Percentiles rank a stretch among this genome's conserved stretches.
These are phyloP conservation scores for Pseudotsuga menziesii DNA, from an alignment of 75 land plant genomes.

Conservation along the genomic window DNA sequence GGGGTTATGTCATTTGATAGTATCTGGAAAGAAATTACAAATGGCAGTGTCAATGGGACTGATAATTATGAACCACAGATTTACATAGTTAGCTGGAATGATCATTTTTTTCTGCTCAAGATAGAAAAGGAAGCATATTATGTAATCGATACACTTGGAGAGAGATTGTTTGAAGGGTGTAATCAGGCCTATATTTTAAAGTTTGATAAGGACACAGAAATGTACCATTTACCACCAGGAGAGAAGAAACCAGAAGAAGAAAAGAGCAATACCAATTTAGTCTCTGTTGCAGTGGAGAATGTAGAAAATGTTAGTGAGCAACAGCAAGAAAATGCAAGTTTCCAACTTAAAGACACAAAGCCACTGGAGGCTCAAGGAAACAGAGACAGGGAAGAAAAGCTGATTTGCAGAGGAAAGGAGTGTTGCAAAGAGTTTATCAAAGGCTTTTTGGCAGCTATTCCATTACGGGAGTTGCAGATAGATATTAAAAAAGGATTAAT, in stretches of 20 bases:
- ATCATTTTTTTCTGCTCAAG: conserved; percentile 91
- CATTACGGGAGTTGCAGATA: conserved; percentile 70
- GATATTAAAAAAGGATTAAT: conserved; percentile 77
- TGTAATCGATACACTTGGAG: conserved; percentile 94
- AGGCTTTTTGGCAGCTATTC: conserved; percentile 84
- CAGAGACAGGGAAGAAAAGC: conserved; percentile 16
- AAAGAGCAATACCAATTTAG: background rate
- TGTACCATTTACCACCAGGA: conserved; percentile 31
- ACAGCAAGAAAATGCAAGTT: background rate
- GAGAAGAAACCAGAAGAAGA: conserved; percentile 9
- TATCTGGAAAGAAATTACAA: conserved; percentile 85
- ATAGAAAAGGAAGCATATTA: conserved; percentile 74
- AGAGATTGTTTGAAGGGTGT: conserved; percentile 90
- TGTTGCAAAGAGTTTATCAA: conserved; percentile 84
- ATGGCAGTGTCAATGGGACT: background rate
- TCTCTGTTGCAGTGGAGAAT: background rate
- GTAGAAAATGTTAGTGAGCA: conserved; percentile 11
- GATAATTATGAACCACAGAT: conserved; percentile 30
- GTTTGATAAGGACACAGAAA: conserved; percentile 60
- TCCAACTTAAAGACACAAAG: background rate
- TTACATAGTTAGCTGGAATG: conserved; percentile 97
- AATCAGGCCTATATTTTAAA: conserved; percentile 84
- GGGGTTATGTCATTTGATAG: conserved; percentile 89
- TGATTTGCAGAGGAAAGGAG: conserved; percentile 38
- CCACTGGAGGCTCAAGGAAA: conserved; percentile 7